Conservation (phyloP, 306 rosid species). For the Medicago arabica region DNA sequence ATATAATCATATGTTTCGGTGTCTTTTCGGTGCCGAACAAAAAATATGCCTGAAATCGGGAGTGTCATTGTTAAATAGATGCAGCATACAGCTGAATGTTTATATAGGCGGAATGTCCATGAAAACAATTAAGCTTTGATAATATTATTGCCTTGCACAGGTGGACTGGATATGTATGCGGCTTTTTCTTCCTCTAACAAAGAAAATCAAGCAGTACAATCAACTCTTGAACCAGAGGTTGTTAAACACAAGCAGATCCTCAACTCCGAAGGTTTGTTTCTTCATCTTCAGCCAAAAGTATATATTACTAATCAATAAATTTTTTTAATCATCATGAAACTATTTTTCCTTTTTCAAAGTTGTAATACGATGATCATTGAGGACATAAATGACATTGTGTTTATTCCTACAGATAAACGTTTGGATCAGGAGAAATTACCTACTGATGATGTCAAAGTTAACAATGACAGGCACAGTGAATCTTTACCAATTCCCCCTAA, state of each 20-base stretch:
- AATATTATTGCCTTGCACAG: conserved; percentile 41
- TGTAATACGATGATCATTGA: background rate
- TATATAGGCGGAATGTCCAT: background rate
- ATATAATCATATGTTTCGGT: background rate
- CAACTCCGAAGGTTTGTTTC: conserved; percentile 31
- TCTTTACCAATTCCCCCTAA: conserved; percentile 14
- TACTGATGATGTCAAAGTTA: background rate
- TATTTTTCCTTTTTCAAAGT: background rate
- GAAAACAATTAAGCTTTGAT: conserved; percentile 13
- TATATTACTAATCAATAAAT: background rate
- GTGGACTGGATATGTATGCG: conserved; percentile 41
- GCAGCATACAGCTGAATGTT: background rate
- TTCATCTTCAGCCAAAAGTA: conserved; percentile 21
- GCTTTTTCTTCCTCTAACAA: conserved; percentile 3
- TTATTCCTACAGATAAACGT: conserved; percentile 33
- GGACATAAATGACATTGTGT: background rate
- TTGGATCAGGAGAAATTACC: conserved; percentile 31
- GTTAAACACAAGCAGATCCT: conserved; percentile 15
- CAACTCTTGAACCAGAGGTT: conserved; percentile 13
- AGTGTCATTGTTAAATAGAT: background rate
- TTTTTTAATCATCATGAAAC: background rate
- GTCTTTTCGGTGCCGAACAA: background rate
- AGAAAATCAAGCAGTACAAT: conserved; percentile 18
- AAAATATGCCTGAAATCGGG: background rate
- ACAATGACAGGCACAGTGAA: conserved; percentile 25